A percentile compares a stretch with the other conserved stretches of the same genome.
These are phyloP conservation scores for Carex sylvatica DNA, from an alignment of 202 grass and related monocot species.

Conservation along the genomic window DNA sequence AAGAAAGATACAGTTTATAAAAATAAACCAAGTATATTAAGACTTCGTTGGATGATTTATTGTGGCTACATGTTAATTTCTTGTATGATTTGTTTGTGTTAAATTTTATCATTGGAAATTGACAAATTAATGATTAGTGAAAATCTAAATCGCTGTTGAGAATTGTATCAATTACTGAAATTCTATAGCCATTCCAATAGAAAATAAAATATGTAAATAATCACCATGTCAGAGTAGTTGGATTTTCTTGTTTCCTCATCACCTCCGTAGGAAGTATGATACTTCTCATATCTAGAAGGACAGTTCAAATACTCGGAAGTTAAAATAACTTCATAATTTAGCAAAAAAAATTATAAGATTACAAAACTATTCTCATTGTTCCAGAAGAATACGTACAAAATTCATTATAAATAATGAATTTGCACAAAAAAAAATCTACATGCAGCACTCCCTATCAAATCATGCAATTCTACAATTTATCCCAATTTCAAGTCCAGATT, in stretches of 20 bases:
- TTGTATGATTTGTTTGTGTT: too few relatives aligned
- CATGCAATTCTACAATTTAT: too few relatives aligned
- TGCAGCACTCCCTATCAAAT: too few relatives aligned
- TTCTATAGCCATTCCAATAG: background rate
- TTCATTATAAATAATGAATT: too few relatives aligned
- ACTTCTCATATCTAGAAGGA: slow-evolving; percentile 81
- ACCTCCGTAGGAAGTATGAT: slow-evolving; percentile 74
- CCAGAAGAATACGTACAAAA: background rate
- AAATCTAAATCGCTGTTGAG: background rate
- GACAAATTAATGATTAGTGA: too few relatives aligned
- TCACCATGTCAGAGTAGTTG: slow-evolving; percentile 92
- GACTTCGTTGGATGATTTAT: background rate
- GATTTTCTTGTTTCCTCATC: slow-evolving; percentile 85
- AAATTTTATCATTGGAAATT: too few relatives aligned
- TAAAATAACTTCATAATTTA: background rate
- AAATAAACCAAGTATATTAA: background rate
- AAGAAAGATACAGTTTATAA: background rate
- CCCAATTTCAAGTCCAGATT: too few relatives aligned
- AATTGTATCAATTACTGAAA: background rate
- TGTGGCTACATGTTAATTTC: too few relatives aligned
- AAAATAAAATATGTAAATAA: background rate
- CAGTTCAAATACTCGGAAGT: slow-evolving; percentile 17
- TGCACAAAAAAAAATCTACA: too few relatives aligned
- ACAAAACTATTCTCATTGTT: background rate
- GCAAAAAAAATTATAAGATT: too few relatives aligned